Evolutionary conservation across 2,329 filamentous ascomycete genomes (phyloP), one percentile per base, ranked within the genome.

Genomic region (Coniella vitis): DNA sequence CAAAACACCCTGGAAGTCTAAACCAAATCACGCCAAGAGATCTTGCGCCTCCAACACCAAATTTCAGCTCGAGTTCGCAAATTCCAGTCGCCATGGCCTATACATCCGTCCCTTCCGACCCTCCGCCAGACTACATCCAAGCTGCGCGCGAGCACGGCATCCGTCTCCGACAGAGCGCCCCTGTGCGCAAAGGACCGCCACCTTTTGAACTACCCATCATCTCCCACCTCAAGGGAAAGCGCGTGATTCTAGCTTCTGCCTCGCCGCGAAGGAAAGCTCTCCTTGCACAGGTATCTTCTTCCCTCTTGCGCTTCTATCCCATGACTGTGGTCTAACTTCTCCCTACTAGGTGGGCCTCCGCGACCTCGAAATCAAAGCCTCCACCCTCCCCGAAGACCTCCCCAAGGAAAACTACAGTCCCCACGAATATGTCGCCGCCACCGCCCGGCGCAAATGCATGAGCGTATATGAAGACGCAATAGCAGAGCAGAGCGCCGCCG

Each of bases 401-500:
- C 78, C 87, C 59, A 95, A 97, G 66, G 65, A 70, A 7, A 65
- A 69, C 2, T 78, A 91, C 51, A 81, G 83, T 1, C 88, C 93
- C 1, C 86, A 87, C 65, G 90, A 95, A 69, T 98, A 98, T 70
- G 93, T 96, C 17, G 75, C 90, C 13, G 81, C 84, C 49, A 98
- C 93, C 2, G 91, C 91, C 3, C 80, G 81, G 19, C 79, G 85
- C 58, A 98, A 98, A 68, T 87, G 84, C 44, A 76, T 89, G 38
- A 78, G 86, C 39, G 87, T 97, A 9, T 82, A 82, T 65, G 60
- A 70, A 46, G 59, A 63, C 3, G 69, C 68, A 4, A 58, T 81
- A 14, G 63, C 68, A 48, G 65, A 61, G n/a, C 61, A 74, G 38
- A 58, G 59, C 12, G 70, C 54, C 4, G 69, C 60, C 14, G 56